Evolutionary conservation across 495 filamentous ascomycete species (phyloP), one percentile per base, ranked within the genome.

Genomic region (Penicillium tannophilum): DNA sequence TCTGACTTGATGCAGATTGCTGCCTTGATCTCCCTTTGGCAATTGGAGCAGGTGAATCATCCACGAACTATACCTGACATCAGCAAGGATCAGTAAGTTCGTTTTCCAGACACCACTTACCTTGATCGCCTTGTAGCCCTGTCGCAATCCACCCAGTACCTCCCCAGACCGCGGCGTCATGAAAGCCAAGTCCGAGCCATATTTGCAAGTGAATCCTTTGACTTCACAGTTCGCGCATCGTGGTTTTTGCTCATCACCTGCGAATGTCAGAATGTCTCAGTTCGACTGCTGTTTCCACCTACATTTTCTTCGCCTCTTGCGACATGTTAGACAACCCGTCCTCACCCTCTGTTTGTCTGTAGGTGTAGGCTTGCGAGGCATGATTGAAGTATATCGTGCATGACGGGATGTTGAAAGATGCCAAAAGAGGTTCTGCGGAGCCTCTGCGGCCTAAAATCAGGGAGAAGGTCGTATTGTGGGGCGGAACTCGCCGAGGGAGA

Each of bases 211-310:
- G 23, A 69, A 62, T 3, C 64, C 67, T n/a, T 69, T 69, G 1
- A 67, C 64, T 31, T 69, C 61, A 47, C 67, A 69, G 41, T 69
- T 69, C 6, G 67, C 67, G 44, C 67, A 69, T 36, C 59, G 58
- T 20, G 67, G 67, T 53, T 69, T 69, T 46, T 69, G 64, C 59
- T 69, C 67, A 50, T 69, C 67, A 31, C 65, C 65, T 68, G 19
- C 36, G 8, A 26, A 44, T 54, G n/a, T 59, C 26, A 59, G 41
- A n/a, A 16, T 10, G 16, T 0, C 28, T 28, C 28, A n/a, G n/a
- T 28, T n/a, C 48, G 19, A 12, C 5, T 14, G 7, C 1, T 1
- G 9, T 4, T 36, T 9, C 1, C 39, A 51, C 64, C 23, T 48
- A 68, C 67, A 69, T 65, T 69, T 69, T 57, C 67, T 57, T 28